Evolutionary conservation across 2,329 filamentous ascomycete genomes (phyloP).

Genomic region (Aureobasidium sp.): DNA sequence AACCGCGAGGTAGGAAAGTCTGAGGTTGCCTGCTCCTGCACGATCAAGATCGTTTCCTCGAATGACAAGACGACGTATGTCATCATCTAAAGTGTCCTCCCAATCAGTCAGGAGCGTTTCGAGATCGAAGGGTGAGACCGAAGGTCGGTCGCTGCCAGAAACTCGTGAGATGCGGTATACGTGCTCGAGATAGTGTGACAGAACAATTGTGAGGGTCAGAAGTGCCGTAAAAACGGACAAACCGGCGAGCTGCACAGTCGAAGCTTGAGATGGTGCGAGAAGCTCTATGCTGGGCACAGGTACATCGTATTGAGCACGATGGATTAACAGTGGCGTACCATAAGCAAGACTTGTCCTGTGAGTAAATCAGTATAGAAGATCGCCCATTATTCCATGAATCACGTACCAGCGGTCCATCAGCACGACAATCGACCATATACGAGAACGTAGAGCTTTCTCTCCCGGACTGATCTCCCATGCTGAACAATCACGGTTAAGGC

Average conservation of each 20-base stretch:
- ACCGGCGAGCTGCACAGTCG: neutral
- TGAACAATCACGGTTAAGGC: conserved; percentile 46
- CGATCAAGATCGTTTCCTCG: neutral
- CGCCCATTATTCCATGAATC: too few relatives aligned
- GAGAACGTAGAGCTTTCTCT: conserved; percentile 45
- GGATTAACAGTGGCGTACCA: conserved; percentile 45
- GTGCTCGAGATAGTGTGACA: neutral
- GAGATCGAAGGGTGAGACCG: neutral
- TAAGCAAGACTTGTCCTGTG: conserved; percentile 46
- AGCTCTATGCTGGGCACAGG: conserved; percentile 40
- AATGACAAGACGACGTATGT: neutral
- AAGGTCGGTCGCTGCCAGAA: neutral
- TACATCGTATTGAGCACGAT: conserved; percentile 47
- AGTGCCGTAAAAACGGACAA: neutral
- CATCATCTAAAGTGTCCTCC: neutral
- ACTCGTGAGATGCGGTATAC: neutral
- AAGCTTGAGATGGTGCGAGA: neutral
- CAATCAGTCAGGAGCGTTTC: neutral
- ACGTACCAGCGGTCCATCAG: conserved; percentile 46
- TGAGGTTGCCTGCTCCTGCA: conserved; percentile 28
- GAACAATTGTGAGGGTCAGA: neutral
- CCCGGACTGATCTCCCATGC: conserved; percentile 42
- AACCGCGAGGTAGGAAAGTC: conserved; percentile 32
- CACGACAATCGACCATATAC: conserved; percentile 49
- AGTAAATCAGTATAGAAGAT: too few relatives aligned